These are phyloP conservation scores for Carpinus viminea DNA, from an alignment of 306 rosid genomes.

Conservation along the genomic window DNA sequence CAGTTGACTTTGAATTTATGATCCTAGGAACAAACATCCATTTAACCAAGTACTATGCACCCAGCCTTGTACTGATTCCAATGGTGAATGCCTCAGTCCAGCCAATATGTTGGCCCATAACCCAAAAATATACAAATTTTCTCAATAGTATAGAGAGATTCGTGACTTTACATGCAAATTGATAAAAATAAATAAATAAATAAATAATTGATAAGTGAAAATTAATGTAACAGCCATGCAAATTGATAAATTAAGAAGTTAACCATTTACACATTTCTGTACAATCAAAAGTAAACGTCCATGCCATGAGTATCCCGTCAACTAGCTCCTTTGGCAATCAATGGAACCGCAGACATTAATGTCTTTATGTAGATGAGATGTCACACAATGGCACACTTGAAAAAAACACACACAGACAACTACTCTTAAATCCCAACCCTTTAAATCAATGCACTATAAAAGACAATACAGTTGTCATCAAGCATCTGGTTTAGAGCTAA, in stretches of 20 bases:
- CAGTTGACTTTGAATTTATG: slow-evolving; percentile 12
- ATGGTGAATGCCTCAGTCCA: neutral
- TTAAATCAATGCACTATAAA: neutral
- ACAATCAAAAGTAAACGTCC: neutral
- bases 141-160: neutral
- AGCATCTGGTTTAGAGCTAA: neutral
- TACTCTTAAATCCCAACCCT: neutral
- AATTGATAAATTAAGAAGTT: neutral
- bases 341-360: neutral
- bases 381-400: neutral
- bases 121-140: neutral
- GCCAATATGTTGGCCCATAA: neutral
- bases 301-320: neutral
- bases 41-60: slow-evolving; percentile 14
- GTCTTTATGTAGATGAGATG: neutral
- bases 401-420: neutral
- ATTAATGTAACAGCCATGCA: neutral
- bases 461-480: neutral
- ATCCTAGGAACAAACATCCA: neutral
- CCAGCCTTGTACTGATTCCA: slow-evolving; percentile 6
- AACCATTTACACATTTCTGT: neutral
- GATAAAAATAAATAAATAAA: no score
- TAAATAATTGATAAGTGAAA: no score
- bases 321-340: neutral
- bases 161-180: neutral